Evolutionary conservation across 1,284 basidiomycete genomes (phyloP), one percentile per base, ranked within the genome.

Genomic region (Lignosus rhinocerotis): DNA sequence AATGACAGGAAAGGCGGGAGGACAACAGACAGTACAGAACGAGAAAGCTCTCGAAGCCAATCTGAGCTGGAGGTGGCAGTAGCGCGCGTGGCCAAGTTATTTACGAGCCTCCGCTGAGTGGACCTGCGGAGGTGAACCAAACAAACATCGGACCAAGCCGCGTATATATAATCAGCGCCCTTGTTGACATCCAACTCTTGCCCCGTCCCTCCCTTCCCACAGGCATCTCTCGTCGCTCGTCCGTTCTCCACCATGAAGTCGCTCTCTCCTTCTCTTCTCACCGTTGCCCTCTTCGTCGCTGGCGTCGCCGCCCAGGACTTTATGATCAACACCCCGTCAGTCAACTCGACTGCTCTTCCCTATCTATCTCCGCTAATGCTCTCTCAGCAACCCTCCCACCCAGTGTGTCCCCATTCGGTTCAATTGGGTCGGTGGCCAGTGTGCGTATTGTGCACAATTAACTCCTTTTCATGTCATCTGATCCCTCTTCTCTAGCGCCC

Each of bases 241-340:
- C 53, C 63, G 58, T 55, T 46, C 48, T 43, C 51, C 58, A 56
- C 64, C 55, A 69, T 69, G 68, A 66, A 67, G 66, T 62, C 64
- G 48, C 39, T 65, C 54, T 62, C 61, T 58, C 44, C 65, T 53
- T 52, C 65, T 56, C 56, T 71, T 58, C 46, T 69, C 58, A 45
- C 68, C 42, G 55, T 58, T 54, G 69, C 67, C 44, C 60, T 64
- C 60, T 46, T 67, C 51, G 64, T 59, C 49, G 64, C 60, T 19
- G 59, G 58, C 51, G 68, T 61, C 53, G 36, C 57, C 51, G 67
- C 66, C 7, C 69, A 70, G 67, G 38, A 50, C 17, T 58, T 68
- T 57, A 56, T 41, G 52, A 65, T 73, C 63, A 69, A 70, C 67
- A 73, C 72, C 53, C 72, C 70, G 72, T 73, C 59, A 57, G 72